Evolutionary conservation across 73 alveolate genomes (phyloP).

Genomic region (Paramecium sexaurelia): DNA sequence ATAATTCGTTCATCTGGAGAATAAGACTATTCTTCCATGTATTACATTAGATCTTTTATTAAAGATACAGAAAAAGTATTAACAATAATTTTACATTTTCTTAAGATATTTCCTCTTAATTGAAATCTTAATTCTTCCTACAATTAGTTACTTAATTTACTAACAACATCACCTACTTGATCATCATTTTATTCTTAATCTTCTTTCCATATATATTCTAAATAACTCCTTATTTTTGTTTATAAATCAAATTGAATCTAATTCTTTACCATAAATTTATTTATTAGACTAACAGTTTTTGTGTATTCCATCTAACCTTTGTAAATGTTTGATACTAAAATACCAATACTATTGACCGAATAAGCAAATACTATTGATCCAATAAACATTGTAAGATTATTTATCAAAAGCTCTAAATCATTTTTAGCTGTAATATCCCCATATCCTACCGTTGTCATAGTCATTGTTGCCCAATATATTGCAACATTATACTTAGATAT

Average conservation of each 20-base stretch:
- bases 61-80: conserved; percentile 68
- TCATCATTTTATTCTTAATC: conserved; percentile 79
- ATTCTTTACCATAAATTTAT: conserved; percentile 75
- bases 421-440: conserved; percentile 87
- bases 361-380: conserved; percentile 90
- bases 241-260: conserved; percentile 79
- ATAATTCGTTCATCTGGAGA: too few relatives aligned
- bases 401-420: conserved; percentile 75
- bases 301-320: conserved; percentile 73
- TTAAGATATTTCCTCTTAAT: conserved; percentile 73
- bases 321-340: conserved; percentile 74
- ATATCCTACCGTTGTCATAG: conserved; percentile 95
- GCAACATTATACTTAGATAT: conserved; percentile 70
- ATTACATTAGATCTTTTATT: conserved; percentile 65
- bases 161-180: conserved; percentile 75
- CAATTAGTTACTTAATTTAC: conserved; percentile 73
- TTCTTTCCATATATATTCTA: conserved; percentile 78
- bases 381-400: conserved; percentile 77
- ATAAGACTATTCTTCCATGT: conserved; percentile 71
- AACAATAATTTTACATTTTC: conserved; percentile 69
- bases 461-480: conserved; percentile 90
- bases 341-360: conserved; percentile 86
- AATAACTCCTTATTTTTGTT: conserved; percentile 79
- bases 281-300: conserved; percentile 79
- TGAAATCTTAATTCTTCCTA: conserved; percentile 67